phyloP scores from a whole-genome alignment of 371 early-diverging fungal genomes.

The Amoeboaphelidium protococcarum region DNA sequence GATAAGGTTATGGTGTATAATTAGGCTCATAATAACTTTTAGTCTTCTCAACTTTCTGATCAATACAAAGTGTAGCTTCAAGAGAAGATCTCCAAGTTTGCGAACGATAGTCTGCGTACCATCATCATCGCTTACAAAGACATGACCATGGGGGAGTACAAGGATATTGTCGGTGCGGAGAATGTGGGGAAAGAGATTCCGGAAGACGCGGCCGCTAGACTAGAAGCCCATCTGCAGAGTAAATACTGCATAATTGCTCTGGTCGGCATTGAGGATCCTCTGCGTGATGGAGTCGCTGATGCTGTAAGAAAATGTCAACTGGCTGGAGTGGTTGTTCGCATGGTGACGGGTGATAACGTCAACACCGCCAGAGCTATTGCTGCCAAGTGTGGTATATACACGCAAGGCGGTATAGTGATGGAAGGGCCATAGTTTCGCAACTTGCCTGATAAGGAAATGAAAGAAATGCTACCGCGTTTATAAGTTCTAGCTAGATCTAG shows the following conservation, averaged over 20 bases:
- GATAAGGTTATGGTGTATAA: constrained; percentile 6
- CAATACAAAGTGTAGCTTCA: constrained; percentile 24
- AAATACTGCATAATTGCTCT: constrained; percentile 35
- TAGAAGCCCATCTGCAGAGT: constrained; percentile 4
- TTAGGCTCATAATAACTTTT: not conserved
- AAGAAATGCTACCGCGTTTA: constrained; percentile 46
- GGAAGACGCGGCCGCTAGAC: not conserved
- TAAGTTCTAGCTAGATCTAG: constrained; percentile 76
- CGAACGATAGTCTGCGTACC: constrained; percentile 60
- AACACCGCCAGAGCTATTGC: constrained; percentile 73
- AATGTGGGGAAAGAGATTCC: constrained; percentile 2
- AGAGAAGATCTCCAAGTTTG: constrained; percentile 35
- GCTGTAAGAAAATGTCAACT: constrained; percentile 47
- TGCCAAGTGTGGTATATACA: constrained; percentile 53
- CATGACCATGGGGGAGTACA: constrained; percentile 21
- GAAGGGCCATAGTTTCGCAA: constrained; percentile 64
- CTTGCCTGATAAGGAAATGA: constrained; percentile 46
- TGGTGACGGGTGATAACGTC: constrained; percentile 91
- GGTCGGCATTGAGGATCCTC: constrained; percentile 76
- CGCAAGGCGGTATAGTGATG: constrained; percentile 48
- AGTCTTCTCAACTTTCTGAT: constrained; percentile 18
- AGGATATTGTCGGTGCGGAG: constrained; percentile 4
- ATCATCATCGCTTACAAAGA: constrained; percentile 57
- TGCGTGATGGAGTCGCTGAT: constrained; percentile 57
- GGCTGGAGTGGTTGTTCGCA: constrained; percentile 78